These are phyloP conservation scores for Alternaria ventricosa DNA, from an alignment of 2,329 filamentous ascomycete genomes.

Conservation along the genomic window DNA sequence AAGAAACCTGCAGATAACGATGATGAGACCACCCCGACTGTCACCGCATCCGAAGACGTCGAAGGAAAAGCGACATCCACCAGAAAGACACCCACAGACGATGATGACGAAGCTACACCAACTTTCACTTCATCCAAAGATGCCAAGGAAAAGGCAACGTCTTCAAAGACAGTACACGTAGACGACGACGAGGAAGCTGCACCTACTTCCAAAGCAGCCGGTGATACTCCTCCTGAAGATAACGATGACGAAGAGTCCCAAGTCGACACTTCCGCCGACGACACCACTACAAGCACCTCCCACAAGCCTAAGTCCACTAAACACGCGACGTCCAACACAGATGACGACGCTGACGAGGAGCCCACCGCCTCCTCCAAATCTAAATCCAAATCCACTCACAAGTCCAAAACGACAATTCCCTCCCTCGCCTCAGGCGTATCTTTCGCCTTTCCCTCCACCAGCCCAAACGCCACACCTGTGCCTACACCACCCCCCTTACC, in stretches of 20 bases:
- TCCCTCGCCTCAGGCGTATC: background rate
- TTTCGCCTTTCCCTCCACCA: background rate
- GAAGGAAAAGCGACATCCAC: background rate
- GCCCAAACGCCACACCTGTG: fast-evolving
- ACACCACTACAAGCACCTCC: background rate
- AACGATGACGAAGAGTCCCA: background rate
- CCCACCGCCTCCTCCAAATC: background rate
- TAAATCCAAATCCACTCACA: background rate
- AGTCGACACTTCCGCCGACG: fast-evolving
- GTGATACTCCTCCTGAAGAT: background rate
- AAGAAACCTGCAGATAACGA: background rate
- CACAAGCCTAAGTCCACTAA: background rate
- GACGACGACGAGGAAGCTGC: background rate
- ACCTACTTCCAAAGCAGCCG: background rate
- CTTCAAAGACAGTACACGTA: background rate
- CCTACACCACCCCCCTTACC: background rate
- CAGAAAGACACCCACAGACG: fast-evolving
- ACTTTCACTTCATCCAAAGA: background rate
- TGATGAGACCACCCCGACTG: background rate
- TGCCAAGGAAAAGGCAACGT: background rate
- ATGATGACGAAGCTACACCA: background rate
- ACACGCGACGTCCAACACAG: fast-evolving
- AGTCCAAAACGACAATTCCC: background rate
- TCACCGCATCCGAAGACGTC: fast-evolving
- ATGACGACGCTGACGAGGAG: background rate